Conservation (phyloP, 768 basidiomycete genomes). For the Boletus insuetus region DNA sequence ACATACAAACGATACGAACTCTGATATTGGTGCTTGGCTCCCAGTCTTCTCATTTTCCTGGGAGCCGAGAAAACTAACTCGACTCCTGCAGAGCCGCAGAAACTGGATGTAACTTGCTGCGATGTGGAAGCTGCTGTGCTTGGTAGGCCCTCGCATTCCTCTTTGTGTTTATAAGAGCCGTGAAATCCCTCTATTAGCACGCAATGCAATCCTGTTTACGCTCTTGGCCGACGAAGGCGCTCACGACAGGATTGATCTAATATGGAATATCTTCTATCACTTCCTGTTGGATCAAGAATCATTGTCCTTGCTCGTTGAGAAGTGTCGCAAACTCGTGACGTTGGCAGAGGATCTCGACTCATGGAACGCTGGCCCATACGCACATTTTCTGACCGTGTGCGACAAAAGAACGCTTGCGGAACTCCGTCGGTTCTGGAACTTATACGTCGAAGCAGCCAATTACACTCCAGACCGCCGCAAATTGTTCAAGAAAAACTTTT, state of each 20-base stretch:
- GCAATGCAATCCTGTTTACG: constrained; percentile 29
- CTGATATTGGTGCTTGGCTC: constrained; percentile 5
- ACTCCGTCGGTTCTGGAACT: constrained; percentile 21
- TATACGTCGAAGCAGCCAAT: constrained; percentile 13
- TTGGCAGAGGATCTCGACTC: constrained; percentile 16
- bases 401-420: constrained; percentile 23
- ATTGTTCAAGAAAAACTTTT: constrained; percentile 16
- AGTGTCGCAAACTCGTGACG: constrained; percentile 24
- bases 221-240: constrained; percentile 25
- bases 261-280: constrained; percentile 35
- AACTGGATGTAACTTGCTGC: constrained; percentile 30
- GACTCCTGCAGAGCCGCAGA: constrained; percentile 19
- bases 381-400: constrained; percentile 23
- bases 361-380: constrained; percentile 29
- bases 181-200: constrained; percentile 17
- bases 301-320: constrained; percentile 23
- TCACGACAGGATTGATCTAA: constrained; percentile 11
- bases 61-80: not conserved
- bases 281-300: constrained; percentile 24
- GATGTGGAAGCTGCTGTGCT: constrained; percentile 30
- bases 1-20: constrained; percentile 15
- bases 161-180: not conserved
- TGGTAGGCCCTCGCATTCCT: constrained; percentile 13
- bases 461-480: constrained; percentile 11
- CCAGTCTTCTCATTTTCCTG: not conserved